phyloP scores from a whole-genome alignment of 495 filamentous ascomycete species.

The Talaromyces wortmannii region DNA sequence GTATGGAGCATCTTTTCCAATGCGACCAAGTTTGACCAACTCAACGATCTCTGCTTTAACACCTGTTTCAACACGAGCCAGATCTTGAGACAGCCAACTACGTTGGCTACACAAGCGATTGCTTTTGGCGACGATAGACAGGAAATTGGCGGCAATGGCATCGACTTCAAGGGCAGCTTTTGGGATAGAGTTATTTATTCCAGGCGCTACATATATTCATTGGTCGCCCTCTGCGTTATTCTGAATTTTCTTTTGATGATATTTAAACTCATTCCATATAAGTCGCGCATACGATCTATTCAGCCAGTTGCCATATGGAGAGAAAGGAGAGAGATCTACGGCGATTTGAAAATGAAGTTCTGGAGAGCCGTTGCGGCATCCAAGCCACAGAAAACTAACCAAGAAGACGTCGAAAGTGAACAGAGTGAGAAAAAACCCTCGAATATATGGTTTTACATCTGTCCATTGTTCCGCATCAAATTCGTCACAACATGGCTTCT shows the following conservation, averaged over 20 bases:
- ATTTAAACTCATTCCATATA: conserved; percentile 18
- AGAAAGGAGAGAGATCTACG: conserved; percentile 13
- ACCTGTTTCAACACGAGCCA: conserved; percentile 28
- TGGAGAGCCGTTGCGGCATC: not conserved
- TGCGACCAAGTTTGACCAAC: conserved; percentile 9
- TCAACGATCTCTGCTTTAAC: conserved; percentile 22
- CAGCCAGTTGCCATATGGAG: conserved; percentile 18
- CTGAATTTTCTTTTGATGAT: conserved; percentile 18
- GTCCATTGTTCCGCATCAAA: conserved; percentile 5
- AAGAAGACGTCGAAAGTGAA: too few relatives aligned
- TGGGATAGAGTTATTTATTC: conserved; percentile 19
- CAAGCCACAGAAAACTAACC: not conserved
- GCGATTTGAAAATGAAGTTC: conserved; percentile 14
- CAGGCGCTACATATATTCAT: conserved; percentile 24
- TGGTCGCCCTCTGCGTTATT: conserved; percentile 17
- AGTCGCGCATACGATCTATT: conserved; percentile 18
- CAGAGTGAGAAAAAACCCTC: too few relatives aligned
- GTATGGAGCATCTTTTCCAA: conserved; percentile 23
- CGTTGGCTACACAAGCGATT: conserved; percentile 10
- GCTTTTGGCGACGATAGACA: conserved; percentile 1
- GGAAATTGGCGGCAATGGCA: too few relatives aligned
- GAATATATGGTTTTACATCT: not conserved
- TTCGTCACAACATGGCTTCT: conserved; percentile 9
- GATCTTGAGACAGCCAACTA: conserved; percentile 13
- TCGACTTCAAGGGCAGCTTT: conserved; percentile 4